Evolutionary conservation across 2,329 filamentous ascomycete species (phyloP).

Genomic region (Myotisia sp.): DNA sequence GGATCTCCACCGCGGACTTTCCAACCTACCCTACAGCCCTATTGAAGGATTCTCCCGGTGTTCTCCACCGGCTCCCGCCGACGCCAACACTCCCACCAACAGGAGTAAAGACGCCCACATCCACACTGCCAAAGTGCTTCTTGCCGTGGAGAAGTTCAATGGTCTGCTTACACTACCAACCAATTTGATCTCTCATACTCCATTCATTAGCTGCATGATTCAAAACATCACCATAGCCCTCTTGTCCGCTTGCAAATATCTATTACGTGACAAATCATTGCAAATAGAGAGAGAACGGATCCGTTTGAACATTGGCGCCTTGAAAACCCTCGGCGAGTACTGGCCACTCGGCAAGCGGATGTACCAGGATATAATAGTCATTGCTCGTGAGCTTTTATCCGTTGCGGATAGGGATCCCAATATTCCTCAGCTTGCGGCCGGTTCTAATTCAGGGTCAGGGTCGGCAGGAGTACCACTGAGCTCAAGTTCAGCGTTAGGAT

Average conservation of each 20-base stretch:
- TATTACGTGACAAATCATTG: conserved; percentile 20
- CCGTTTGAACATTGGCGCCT: conserved; percentile 26
- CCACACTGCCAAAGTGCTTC: conserved; percentile 26
- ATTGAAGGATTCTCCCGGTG: conserved; percentile 28
- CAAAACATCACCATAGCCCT: conserved; percentile 41
- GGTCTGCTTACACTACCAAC: conserved; percentile 25
- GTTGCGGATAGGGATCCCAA: conserved; percentile 7
- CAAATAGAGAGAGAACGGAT: conserved; percentile 27
- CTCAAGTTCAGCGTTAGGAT: no score
- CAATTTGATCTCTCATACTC: conserved; percentile 22
- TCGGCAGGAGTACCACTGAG: no score
- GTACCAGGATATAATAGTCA: conserved; percentile 26
- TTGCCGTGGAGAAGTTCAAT: conserved; percentile 25
- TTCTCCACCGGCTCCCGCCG: conserved; percentile 12
- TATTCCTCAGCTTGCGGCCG: no score
- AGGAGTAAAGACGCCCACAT: conserved; percentile 17
- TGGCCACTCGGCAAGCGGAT: conserved; percentile 24
- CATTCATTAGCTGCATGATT: conserved; percentile 31
- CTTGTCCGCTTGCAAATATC: conserved; percentile 34
- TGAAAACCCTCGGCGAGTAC: conserved; percentile 22
- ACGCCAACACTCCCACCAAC: conserved; percentile 4
- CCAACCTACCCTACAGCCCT: conserved; percentile 25
- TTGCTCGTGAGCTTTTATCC: conserved; percentile 22
- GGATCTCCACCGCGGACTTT: conserved; percentile 27
- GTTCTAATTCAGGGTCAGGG: no score